Evolutionary conservation across 2,329 filamentous ascomycete genomes (phyloP).

Genomic region (Fusarium buharicum): DNA sequence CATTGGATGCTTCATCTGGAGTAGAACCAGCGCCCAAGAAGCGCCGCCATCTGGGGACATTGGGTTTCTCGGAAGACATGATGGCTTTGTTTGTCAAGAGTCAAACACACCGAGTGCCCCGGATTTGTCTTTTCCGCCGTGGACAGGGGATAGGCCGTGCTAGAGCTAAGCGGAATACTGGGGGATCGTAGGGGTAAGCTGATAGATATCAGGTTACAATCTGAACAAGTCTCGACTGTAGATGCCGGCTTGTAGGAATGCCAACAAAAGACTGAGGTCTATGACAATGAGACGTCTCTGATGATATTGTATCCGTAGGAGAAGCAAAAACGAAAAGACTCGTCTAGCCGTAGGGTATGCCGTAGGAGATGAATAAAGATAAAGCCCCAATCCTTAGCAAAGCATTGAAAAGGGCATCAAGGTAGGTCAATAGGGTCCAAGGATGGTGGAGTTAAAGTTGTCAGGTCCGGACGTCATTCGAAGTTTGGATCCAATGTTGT

Average conservation of each 20-base stretch:
- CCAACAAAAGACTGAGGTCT: not conserved
- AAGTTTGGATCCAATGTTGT: not conserved
- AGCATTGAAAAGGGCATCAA: conserved; percentile 15
- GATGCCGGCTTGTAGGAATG: conserved; percentile 1
- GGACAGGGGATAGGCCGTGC: not conserved
- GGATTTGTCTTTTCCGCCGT: not conserved
- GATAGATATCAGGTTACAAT: conserved; percentile 8
- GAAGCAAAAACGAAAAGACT: not conserved
- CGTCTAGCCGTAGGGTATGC: conserved; percentile 1
- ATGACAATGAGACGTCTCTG: not conserved
- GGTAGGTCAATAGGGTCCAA: conserved; percentile 4
- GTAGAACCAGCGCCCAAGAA: conserved; percentile 31
- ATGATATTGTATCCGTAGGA: not conserved
- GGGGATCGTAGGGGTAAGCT: conserved; percentile 2
- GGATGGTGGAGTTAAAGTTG: conserved; percentile 14
- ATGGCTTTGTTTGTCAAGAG: not conserved
- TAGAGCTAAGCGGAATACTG: not conserved
- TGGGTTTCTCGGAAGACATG: conserved; percentile 34
- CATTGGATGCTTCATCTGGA: conserved; percentile 21
- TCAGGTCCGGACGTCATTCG: not conserved
- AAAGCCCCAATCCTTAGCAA: not conserved
- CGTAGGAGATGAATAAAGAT: not conserved
- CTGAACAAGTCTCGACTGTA: conserved; percentile 7
- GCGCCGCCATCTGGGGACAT: conserved; percentile 31
- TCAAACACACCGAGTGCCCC: not conserved